Base-by-base conservation (phyloP, 305 asterid genomes). In the Fraxinus nigra region DNA sequence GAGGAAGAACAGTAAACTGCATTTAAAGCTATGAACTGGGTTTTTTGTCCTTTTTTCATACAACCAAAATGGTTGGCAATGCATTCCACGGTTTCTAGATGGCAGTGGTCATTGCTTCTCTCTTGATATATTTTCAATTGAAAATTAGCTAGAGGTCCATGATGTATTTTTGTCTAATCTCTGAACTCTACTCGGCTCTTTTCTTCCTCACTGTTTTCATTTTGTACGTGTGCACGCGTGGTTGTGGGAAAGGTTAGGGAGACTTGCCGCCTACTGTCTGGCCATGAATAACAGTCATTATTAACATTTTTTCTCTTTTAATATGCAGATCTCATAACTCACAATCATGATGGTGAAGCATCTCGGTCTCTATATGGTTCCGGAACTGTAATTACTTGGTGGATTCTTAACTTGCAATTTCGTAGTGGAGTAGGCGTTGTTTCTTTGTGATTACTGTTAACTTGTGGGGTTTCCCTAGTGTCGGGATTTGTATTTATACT, bases 291-390 rank as follows among this genome's bases (percentile, higher is more conserved):
- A 18, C 67, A 1, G 67, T 20, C 1, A 61, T 70, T 24, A 43
- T 78, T 75, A 20, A 32, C 51, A 34, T 61, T 1, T 48, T 7
- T 0, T 18, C 14, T 67, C 77, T 65, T 65, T 26, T 28, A 34
- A 74, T 56, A 9, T 83, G 87, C 87, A 85, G 88, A 73, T 83
- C 73, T 1, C 84, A 46, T 67, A 76, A 83, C 37, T 82, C 82
- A 78, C 74, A 46, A 56, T 46, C 7, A 77, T 82, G 85, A 82
- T 85, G 77, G 38, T 48, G 38, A 48, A 56, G 37, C 75, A 14
- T 35, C 78, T 11, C 54, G 30, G 56, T 69, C 72, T 61, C 63
- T 46, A 56, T 7, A 75, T 82, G 63, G 72, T 20, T 75, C 56
- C 48, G 28, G 81, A 61, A 69, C 79, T 65, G 33, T 78, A 75